phyloP scores from a whole-genome alignment of 805 yeast species.

The Metschnikowia corniflorae region DNA sequence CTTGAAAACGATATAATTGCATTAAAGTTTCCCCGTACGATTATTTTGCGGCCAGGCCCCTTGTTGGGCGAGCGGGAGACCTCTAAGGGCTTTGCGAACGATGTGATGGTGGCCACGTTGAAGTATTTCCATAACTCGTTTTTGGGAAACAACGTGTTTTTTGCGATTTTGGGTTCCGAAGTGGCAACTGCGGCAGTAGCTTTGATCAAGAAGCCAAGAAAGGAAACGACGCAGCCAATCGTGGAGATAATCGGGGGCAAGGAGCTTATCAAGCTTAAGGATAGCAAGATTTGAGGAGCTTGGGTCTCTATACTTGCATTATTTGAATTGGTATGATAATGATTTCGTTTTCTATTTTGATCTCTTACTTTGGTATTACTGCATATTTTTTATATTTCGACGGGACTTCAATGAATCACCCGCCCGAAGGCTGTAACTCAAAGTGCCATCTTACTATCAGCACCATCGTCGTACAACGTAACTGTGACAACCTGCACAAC shows the following conservation, averaged over 20 bases:
- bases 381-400: too few relatives aligned
- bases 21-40: constrained; percentile 64
- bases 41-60: constrained; percentile 75
- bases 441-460: too few relatives aligned
- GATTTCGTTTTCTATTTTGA: too few relatives aligned
- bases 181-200: constrained; percentile 56
- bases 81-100: constrained; percentile 21
- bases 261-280: constrained; percentile 20
- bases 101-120: constrained; percentile 30
- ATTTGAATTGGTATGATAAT: too few relatives aligned
- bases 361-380: too few relatives aligned
- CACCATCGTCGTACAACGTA: too few relatives aligned
- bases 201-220: constrained; percentile 27
- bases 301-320: too few relatives aligned
- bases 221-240: constrained; percentile 15
- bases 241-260: constrained; percentile 22
- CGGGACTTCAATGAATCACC: too few relatives aligned
- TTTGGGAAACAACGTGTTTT: constrained; percentile 12
- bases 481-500: too few relatives aligned
- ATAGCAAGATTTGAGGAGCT: too few relatives aligned
- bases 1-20: constrained; percentile 64
- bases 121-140: constrained; percentile 16
- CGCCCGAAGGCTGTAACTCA: too few relatives aligned
- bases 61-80: constrained; percentile 60
- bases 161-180: constrained; percentile 61